Base-by-base conservation (phyloP, 169 alveolate genomes). In the Theileria equi region DNA sequence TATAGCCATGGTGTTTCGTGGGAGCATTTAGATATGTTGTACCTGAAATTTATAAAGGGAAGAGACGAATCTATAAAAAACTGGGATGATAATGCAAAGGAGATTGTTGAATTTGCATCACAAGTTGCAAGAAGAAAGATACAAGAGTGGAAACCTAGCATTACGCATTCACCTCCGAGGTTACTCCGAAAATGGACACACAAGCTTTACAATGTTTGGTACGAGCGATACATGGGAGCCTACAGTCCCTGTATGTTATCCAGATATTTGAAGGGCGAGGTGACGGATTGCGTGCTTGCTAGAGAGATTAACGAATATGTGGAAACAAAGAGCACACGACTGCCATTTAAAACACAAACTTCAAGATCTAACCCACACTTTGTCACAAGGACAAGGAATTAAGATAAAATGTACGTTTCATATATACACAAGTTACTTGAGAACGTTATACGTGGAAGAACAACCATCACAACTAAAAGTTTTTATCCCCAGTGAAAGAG, bases 1-100 rank as follows among this genome's bases (percentile, higher is more conserved):
- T 79, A 82, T n/a, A 78, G 88, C 44, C 88, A 84, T 23, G 91
- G 91, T 11, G 55, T 79, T 1, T 82, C 86, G 5, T 84, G 91
- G 91, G 84, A 84, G 32, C 65, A 82, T 23, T 47, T 84, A 45
- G 91, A 84, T 63, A 80, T 48, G 31, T 58, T 84, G 47, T 84
- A 66, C 78, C 58, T 84, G 47, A 43, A 54, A 41, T 84, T 74
- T 57, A 35, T 52, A n/a, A 53, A 47, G 16, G 84, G 80, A 32
- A 58, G 80, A 16, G 80, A 62, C 31, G 66, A 58, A 23, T 49
- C 65, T 35, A 26, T 29, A 11, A 65, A 13, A 1, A 64, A 36
- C 21, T 74, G 84, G 84, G 74, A 74, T n/a, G 53, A 65, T 55
- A 52, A 50, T n/a, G 67, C 64, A 36, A 65, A 58, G 50, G 74